Conservation (phyloP, 2,329 filamentous ascomycete genomes). For the Cryphonectria nitschkei region DNA sequence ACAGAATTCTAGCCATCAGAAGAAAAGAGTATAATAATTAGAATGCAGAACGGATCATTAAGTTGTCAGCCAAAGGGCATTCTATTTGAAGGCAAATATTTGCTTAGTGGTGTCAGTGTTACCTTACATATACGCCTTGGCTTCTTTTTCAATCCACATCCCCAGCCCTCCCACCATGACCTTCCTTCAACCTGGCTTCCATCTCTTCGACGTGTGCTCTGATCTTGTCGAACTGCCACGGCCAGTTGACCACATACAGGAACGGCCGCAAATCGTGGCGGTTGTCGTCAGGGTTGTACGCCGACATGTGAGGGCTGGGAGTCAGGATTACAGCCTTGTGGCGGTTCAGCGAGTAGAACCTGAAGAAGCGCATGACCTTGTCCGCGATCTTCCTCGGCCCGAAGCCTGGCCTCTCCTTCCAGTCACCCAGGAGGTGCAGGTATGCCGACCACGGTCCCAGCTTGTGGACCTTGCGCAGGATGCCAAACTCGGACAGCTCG, state of each 20-base stretch:
- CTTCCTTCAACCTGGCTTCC: slow-evolving; percentile 35
- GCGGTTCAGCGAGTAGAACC: slow-evolving; percentile 63
- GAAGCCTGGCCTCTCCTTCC: slow-evolving; percentile 39
- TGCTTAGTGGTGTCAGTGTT: background rate
- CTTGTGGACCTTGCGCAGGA: slow-evolving; percentile 46
- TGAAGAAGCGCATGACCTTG: slow-evolving; percentile 49
- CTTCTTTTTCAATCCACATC: slow-evolving; percentile 17
- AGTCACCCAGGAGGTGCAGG: slow-evolving; percentile 43
- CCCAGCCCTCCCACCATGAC: background rate
- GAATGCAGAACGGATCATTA: background rate
- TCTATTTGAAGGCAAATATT: background rate
- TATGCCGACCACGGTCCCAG: slow-evolving; percentile 47
- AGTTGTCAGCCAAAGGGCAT: background rate
- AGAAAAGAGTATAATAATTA: background rate
- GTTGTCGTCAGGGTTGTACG: slow-evolving; percentile 46
- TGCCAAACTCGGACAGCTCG: slow-evolving; percentile 45
- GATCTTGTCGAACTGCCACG: slow-evolving; percentile 49
- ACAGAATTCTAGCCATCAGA: background rate
- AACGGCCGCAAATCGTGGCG: slow-evolving; percentile 46
- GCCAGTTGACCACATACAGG: slow-evolving; percentile 44
- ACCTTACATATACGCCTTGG: background rate
- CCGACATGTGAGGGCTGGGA: slow-evolving; percentile 53
- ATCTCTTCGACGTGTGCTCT: slow-evolving; percentile 40
- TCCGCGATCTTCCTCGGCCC: slow-evolving; percentile 44
- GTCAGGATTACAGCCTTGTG: slow-evolving; percentile 68